phyloP scores from a whole-genome alignment of 2,329 filamentous ascomycete species.

The Lasiodiplodia sp. region DNA sequence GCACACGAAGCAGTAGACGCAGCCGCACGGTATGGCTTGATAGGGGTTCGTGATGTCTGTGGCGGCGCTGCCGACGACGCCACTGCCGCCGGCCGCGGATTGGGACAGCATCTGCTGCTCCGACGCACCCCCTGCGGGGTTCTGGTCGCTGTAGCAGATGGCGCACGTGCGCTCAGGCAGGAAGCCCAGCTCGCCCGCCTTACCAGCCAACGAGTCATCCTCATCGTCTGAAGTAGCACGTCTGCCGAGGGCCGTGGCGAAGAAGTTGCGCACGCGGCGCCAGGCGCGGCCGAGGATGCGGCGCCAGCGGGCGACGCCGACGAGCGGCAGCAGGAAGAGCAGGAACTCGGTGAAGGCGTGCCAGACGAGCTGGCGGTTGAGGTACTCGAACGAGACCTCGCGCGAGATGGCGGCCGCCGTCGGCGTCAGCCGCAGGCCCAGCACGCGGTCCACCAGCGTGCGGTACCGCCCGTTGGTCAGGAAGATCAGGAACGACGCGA shows the following conservation, averaged over 20 bases:
- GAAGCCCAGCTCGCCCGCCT: slow-evolving; percentile 79
- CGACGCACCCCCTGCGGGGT: slow-evolving; percentile 67
- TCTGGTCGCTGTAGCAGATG: slow-evolving; percentile 96
- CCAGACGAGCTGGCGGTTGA: slow-evolving; percentile 98
- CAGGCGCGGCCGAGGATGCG: slow-evolving; percentile 88
- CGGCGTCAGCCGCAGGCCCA: slow-evolving; percentile 84
- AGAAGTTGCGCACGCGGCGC: slow-evolving; percentile 76
- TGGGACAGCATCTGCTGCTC: slow-evolving; percentile 77
- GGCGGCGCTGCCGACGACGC: slow-evolving; percentile 84
- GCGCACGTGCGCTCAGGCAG: slow-evolving; percentile 93
- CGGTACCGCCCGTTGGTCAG: slow-evolving; percentile 89
- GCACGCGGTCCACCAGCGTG: slow-evolving; percentile 83
- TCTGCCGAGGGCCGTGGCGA: slow-evolving; percentile 48
- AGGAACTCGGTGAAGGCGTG: slow-evolving; percentile 99
- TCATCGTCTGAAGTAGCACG: slow-evolving; percentile 45
- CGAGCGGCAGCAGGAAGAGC: slow-evolving; percentile 95
- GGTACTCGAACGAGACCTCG: slow-evolving; percentile 96
- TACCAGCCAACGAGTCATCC: slow-evolving; percentile 51
- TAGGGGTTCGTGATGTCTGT: slow-evolving; percentile 98
- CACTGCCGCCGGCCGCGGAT: slow-evolving; percentile 54
- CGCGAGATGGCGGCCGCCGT: slow-evolving; percentile 78
- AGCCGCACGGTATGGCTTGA: slow-evolving; percentile 85
- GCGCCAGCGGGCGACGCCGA: slow-evolving; percentile 92
- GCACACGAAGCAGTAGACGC: slow-evolving; percentile 96
- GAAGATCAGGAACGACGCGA: slow-evolving; percentile 88